These are phyloP conservation scores for Yamadazyma triangularis DNA, from an alignment of 1,139 yeast genomes.

Conservation along the genomic window DNA sequence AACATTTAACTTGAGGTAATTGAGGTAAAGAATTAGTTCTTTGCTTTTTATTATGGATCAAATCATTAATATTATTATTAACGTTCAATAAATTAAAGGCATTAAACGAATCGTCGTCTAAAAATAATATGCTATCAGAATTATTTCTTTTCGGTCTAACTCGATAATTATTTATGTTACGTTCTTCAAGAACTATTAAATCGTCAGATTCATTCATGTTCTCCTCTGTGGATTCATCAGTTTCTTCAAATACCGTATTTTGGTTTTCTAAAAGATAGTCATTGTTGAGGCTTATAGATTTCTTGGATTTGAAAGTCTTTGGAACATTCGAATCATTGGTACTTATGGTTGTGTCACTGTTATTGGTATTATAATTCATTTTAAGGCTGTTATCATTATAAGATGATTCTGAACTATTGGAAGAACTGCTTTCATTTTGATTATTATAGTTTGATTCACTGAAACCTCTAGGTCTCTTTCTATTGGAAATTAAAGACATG, in stretches of 20 bases:
- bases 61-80: constrained; percentile 10
- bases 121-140: constrained; percentile 33
- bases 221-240: constrained; percentile 9
- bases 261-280: constrained; percentile 1
- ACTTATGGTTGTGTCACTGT: constrained; percentile 3
- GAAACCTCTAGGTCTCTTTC: constrained; percentile 47
- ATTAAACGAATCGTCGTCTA: constrained; percentile 38
- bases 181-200: constrained; percentile 32
- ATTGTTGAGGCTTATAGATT: not conserved
- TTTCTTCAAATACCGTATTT: constrained; percentile 11
- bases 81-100: constrained; percentile 45
- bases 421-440: constrained; percentile 2
- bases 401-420: constrained; percentile 3
- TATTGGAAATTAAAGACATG: constrained; percentile 23
- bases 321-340: constrained; percentile 1
- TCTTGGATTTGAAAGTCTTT: not conserved
- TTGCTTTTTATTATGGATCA: constrained; percentile 38
- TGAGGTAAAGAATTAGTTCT: constrained; percentile 72
- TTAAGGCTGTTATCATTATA: constrained; percentile 4
- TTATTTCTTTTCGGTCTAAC: constrained; percentile 27
- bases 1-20: constrained; percentile 50
- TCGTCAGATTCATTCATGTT: constrained; percentile 31
- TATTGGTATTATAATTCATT: constrained; percentile 2
- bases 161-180: constrained; percentile 19
- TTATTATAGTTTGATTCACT: constrained; percentile 27